Conservation (phyloP, 257 asterid genomes). For the Buddleja alternifolia region DNA sequence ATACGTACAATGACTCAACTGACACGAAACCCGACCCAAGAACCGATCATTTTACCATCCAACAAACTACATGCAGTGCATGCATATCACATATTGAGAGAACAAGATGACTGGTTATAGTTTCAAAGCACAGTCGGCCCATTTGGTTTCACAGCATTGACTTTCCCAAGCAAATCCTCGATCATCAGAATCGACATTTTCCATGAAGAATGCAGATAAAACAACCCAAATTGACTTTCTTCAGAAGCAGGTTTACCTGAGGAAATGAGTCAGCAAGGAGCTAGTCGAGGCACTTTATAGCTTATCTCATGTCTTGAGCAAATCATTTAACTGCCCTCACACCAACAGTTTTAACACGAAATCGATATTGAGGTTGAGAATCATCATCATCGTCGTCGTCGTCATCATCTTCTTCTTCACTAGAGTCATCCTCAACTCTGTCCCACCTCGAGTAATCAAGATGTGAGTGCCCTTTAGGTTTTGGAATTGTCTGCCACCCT, state of each 20-base stretch:
- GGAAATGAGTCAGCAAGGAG: slow-evolving; percentile 11
- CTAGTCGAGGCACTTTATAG: slow-evolving; percentile 4
- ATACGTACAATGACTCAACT: neutral
- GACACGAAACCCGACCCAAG: neutral
- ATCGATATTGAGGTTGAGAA: slow-evolving; percentile 78
- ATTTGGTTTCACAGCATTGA: neutral
- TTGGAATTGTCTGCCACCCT: slow-evolving; percentile 77
- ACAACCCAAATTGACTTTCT: neutral
- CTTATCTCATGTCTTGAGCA: neutral
- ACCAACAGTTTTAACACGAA: slow-evolving; percentile 86
- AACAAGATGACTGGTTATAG: neutral
- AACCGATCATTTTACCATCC: neutral
- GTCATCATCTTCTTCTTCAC: slow-evolving; percentile 73
- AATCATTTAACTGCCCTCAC: slow-evolving; percentile 75
- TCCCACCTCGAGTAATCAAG: slow-evolving; percentile 99
- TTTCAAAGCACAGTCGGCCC: neutral
- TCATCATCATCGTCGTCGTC: slow-evolving; percentile 53
- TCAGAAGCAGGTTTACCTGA: slow-evolving; percentile 21
- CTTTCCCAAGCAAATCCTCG: no score
- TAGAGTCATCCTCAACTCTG: slow-evolving; percentile 77
- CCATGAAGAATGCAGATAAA: slow-evolving; percentile 12
- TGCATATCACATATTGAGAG: neutral
- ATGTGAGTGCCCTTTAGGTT: slow-evolving; percentile 91
- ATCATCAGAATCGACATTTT: neutral
- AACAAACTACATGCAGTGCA: neutral